Percentiles rank a stretch among this genome's conserved stretches.
Conservation (phyloP, 495 filamentous ascomycete genomes). For the Penicillium paradoxum region DNA sequence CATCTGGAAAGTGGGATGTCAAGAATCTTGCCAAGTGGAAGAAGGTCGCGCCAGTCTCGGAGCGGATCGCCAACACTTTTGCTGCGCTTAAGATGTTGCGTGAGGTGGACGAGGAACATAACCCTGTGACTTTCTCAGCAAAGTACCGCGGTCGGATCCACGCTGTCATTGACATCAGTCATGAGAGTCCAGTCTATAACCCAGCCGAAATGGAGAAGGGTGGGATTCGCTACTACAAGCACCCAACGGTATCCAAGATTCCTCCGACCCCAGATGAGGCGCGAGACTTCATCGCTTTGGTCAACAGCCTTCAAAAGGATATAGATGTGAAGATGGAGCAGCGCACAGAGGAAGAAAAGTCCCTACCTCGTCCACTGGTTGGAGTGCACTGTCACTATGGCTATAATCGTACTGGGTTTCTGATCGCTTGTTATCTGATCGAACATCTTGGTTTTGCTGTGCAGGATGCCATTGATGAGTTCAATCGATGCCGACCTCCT, state of each 20-base stretch:
- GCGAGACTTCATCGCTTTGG: slow-evolving; percentile 66
- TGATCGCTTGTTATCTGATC: slow-evolving; percentile 86
- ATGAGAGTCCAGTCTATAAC: slow-evolving; percentile 81
- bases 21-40: slow-evolving; percentile 95
- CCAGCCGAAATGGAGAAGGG: slow-evolving; percentile 65
- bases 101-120: slow-evolving; percentile 79
- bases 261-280: slow-evolving; percentile 76
- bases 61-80: slow-evolving; percentile 69
- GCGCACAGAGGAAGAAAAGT: slow-evolving; percentile 35
- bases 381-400: slow-evolving; percentile 96
- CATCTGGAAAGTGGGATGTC: slow-evolving; percentile 94
- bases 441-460: slow-evolving; percentile 69
- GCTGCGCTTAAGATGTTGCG: slow-evolving; percentile 84
- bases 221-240: slow-evolving; percentile 78
- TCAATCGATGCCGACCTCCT: slow-evolving; percentile 65
- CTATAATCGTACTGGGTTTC: slow-evolving; percentile 86
- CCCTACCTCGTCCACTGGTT: slow-evolving; percentile 49
- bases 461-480: slow-evolving; percentile 75
- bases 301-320: slow-evolving; percentile 60
- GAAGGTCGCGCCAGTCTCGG: slow-evolving; percentile 68
- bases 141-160: slow-evolving; percentile 62
- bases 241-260: slow-evolving; percentile 88
- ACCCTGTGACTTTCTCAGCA: slow-evolving; percentile 65
- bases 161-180: slow-evolving; percentile 81
- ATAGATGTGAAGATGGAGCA: slow-evolving; percentile 36